phyloP scores from a whole-genome alignment of 768 basidiomycete genomes.

The Termitomyces sp. region DNA sequence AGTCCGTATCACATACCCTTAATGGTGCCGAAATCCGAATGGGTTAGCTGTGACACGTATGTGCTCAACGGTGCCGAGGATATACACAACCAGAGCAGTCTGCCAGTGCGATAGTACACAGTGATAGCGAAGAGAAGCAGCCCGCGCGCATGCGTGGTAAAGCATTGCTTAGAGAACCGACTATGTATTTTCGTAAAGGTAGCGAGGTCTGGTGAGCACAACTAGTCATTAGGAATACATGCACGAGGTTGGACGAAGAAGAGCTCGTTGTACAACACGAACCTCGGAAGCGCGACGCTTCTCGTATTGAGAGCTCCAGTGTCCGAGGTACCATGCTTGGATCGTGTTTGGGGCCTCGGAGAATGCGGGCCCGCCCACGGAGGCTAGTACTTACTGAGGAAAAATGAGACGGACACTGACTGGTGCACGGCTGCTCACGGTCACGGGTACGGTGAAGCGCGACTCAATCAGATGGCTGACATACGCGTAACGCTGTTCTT shows the following conservation, averaged over 20 bases:
- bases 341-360: constrained; percentile 21
- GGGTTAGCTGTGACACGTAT: constrained; percentile 40
- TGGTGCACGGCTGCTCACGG: too few species aligned
- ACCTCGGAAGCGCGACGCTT: constrained; percentile 28
- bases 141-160: not conserved
- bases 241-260: constrained; percentile 7
- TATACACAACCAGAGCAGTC: constrained; percentile 32
- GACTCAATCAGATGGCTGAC: constrained; percentile 13
- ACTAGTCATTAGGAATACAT: constrained; percentile 24
- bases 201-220: constrained; percentile 14
- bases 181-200: not conserved
- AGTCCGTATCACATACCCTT: not conserved
- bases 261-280: constrained; percentile 27
- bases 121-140: constrained; percentile 28
- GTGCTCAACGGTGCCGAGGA: constrained; percentile 46
- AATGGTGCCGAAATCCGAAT: constrained; percentile 31
- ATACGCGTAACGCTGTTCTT: not conserved
- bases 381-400: constrained; percentile 28
- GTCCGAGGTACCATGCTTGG: constrained; percentile 41
- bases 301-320: constrained; percentile 41
- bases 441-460: constrained; percentile 10
- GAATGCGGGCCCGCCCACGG: constrained; percentile 20
- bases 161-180: not conserved
- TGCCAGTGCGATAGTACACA: constrained; percentile 22
- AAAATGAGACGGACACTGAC: too few species aligned